phyloP scores from a whole-genome alignment of 495 filamentous ascomycete species.

The Lasiosphaeria ovina region DNA sequence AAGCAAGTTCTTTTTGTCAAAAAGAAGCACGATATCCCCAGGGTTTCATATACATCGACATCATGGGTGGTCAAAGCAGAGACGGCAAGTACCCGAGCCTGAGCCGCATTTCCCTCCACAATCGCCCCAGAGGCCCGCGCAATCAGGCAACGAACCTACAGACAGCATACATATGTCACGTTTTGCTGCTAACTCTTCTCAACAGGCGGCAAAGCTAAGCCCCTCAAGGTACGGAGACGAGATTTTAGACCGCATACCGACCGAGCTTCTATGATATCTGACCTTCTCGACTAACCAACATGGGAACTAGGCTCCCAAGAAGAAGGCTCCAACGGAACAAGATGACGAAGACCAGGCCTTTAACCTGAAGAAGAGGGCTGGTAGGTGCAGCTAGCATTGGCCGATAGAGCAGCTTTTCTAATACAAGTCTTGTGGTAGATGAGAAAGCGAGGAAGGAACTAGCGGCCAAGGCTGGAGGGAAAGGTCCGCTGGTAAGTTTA shows the following conservation, averaged over 20 bases:
- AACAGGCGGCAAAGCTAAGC: conserved; percentile 80
- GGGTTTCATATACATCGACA: conserved; percentile 6
- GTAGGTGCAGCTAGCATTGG: conserved; percentile 42
- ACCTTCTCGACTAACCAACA: not conserved
- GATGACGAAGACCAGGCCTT: conserved; percentile 76
- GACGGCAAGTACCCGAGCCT: conserved; percentile 47
- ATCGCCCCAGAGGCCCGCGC: not conserved
- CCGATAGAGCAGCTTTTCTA: conserved; percentile 6
- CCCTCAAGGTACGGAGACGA: conserved; percentile 58
- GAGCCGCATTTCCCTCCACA: not conserved
- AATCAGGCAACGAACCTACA: too few relatives aligned
- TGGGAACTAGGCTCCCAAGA: conserved; percentile 57
- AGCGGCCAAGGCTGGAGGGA: conserved; percentile 60
- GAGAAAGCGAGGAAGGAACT: conserved; percentile 76
- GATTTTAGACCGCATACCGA: too few relatives aligned
- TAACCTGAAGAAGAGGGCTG: conserved; percentile 69
- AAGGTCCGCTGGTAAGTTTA: conserved; percentile 45
- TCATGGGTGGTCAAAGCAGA: conserved; percentile 69
- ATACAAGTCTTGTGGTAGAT: conserved; percentile 45
- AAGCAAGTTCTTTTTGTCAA: not conserved
- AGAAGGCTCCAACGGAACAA: conserved; percentile 63
- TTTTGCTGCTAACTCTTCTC: conserved; percentile 19
- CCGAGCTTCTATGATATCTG: too few relatives aligned
- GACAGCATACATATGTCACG: not conserved
- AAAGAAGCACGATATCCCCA: not conserved